A percentile compares a stretch with the other conserved stretches of the same genome.
Evolutionary conservation across 495 filamentous ascomycete species (phyloP).

Genomic region (Hypoxylon subgilvum): DNA sequence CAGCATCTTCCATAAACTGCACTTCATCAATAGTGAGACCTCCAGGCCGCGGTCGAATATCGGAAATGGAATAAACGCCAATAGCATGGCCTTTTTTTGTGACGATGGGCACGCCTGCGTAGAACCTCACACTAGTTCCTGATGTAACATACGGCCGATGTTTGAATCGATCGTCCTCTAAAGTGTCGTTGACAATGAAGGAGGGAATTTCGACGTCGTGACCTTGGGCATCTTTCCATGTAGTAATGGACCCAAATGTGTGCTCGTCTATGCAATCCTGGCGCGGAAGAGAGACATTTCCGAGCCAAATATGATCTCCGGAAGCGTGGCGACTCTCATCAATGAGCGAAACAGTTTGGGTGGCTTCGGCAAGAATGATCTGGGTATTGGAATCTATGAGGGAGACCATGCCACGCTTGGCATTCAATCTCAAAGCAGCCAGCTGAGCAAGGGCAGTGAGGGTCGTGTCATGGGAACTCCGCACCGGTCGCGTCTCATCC

Average conservation of each 20-base stretch:
- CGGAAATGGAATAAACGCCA: conserved; percentile 72
- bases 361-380: conserved; percentile 69
- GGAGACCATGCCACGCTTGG: conserved; percentile 62
- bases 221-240: conserved; percentile 18
- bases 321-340: conserved; percentile 34
- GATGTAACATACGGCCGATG: conserved; percentile 33
- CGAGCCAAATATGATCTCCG: conserved; percentile 38
- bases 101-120: conserved; percentile 69
- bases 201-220: conserved; percentile 16
- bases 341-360: conserved; percentile 56
- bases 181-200: conserved; percentile 34
- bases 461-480: conserved; percentile 58
- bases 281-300: conserved; percentile 34
- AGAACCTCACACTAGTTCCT: conserved; percentile 54
- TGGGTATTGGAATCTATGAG: conserved; percentile 65
- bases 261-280: conserved; percentile 36
- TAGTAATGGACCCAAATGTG: conserved; percentile 19
- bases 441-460: conserved; percentile 70
- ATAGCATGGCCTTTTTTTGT: conserved; percentile 72
- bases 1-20: conserved; percentile 55
- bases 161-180: conserved; percentile 35
- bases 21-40: conserved; percentile 47
- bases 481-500: neutral
- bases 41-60: conserved; percentile 57
- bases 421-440: conserved; percentile 59